These are phyloP conservation scores for Lipomyces kockii DNA, from an alignment of 805 yeast genomes.

Conservation along the genomic window DNA sequence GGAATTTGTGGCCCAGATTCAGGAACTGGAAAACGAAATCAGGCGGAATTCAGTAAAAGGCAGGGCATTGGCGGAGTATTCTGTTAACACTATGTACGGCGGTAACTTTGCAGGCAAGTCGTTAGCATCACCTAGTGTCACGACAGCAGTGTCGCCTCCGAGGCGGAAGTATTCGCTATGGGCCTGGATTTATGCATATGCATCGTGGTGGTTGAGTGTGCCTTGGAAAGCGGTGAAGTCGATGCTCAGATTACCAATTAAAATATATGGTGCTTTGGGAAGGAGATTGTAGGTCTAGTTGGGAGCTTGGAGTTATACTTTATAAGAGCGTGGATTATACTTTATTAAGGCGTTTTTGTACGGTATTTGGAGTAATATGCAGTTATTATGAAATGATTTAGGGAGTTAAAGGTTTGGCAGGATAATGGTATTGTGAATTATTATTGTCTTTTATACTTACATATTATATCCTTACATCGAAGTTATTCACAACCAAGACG, in stretches of 20 bases:
- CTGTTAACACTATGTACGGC: not conserved
- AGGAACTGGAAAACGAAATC: slow-evolving; percentile 12
- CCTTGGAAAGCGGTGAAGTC: slow-evolving; percentile 6
- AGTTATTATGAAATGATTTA: not conserved
- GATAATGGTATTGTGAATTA: too few species aligned
- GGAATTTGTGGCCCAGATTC: slow-evolving; percentile 7
- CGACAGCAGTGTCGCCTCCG: not conserved
- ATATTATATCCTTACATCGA: too few species aligned
- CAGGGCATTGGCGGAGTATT: not conserved
- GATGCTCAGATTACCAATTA: slow-evolving; percentile 9
- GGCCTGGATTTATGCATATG: not conserved
- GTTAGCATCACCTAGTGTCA: not conserved
- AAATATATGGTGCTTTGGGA: slow-evolving; percentile 2
- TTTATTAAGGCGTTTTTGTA: not conserved
- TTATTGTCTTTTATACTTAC: too few species aligned
- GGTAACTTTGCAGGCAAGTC: not conserved
- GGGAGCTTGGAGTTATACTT: not conserved
- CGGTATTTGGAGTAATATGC: slow-evolving; percentile 2
- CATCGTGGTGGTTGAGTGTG: slow-evolving; percentile 7
- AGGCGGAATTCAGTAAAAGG: slow-evolving; percentile 5
- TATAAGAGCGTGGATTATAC: not conserved
- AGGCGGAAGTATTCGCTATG: slow-evolving; percentile 1
- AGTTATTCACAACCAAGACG: too few species aligned
- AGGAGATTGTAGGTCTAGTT: not conserved
- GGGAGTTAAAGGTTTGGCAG: not conserved